Evolutionary conservation across 331 rosid genomes (phyloP), one percentile per base, ranked within the genome.

Genomic region (Saraca asoca): DNA sequence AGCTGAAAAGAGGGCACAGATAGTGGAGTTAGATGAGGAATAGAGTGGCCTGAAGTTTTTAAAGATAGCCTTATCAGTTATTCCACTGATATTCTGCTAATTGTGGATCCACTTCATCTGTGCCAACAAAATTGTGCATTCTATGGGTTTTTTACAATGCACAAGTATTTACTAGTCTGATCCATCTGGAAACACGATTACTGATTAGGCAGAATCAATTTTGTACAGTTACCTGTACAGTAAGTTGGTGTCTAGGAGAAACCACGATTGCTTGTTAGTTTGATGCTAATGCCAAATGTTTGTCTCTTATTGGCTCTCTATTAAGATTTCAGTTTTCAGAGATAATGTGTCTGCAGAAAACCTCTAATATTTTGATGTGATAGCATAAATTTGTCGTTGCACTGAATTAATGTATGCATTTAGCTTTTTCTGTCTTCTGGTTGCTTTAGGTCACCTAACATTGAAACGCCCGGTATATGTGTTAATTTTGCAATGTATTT

Each of bases 1-100:
- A 24, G 99, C 99, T 5, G 96, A 90, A 85, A 90, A 85, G 75
- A 92, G 97, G 77, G 99, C 99, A 33, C 97, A 88, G 82, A 45
- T 94, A 73, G 96, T 81, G 70, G 99, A 94, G 89, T 61, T 94
- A 62, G 99, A 90, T 42, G 97, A 94, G 46, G 84, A 78, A 9
- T 85, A 89, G 83, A 73, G 71, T 66, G 52, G 76, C 61, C 59
- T 51, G 31, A 62, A 64, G 24, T 63, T 69, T 51, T 67, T 69
- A 31, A 19, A 45, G 67, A 73, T 70, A 52, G 78, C 79, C 80
- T 54, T 7, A 10, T 58, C 37, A 64, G 69, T 24, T 24, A 44
- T 58, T 44, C 50, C 65, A 60, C 67, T 58, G 33, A 58, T 71
- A 48, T 70, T 54, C 75, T 71, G 80, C 79, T 48, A 58, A 80